phyloP scores from a whole-genome alignment of 2,329 filamentous ascomycete species.

The Trichoderma cornu-damae region DNA sequence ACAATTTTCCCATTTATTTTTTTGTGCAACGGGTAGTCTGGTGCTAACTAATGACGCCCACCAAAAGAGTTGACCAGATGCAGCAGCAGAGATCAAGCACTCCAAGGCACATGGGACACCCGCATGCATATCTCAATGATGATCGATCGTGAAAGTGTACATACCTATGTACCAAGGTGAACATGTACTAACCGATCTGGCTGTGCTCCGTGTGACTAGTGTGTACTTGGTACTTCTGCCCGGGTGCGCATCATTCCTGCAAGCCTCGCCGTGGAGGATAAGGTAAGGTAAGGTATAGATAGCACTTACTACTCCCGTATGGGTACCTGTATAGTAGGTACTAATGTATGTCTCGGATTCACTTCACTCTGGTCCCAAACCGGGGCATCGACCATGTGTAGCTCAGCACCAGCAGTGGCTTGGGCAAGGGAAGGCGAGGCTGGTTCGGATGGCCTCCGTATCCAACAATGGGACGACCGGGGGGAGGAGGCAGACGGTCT shows the following conservation, averaged over 20 bases:
- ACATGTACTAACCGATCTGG: constrained; percentile 10
- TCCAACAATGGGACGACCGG: background rate
- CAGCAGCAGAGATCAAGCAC: constrained; percentile 13
- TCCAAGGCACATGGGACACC: constrained; percentile 11
- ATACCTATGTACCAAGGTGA: too few relatives aligned
- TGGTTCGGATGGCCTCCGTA: background rate
- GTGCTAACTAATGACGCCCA: too few relatives aligned
- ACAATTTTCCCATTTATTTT: too few relatives aligned
- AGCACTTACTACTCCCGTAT: too few relatives aligned
- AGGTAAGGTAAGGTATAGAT: too few relatives aligned
- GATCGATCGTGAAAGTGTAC: constrained; percentile 13
- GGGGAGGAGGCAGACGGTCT: background rate
- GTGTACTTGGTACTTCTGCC: too few relatives aligned
- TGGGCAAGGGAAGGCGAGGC: constrained; percentile 3
- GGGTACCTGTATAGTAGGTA: too few relatives aligned
- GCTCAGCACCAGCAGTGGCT: background rate
- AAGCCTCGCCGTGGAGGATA: background rate
- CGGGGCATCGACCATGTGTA: constrained; percentile 3
- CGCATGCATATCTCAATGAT: constrained; percentile 16
- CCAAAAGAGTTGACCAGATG: constrained; percentile 8
- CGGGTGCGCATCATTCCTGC: constrained; percentile 10
- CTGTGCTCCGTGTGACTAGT: too few relatives aligned
- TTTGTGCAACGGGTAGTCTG: too few relatives aligned
- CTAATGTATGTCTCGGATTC: constrained; percentile 11
- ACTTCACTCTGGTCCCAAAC: background rate